Evolutionary conservation across 2,329 filamentous ascomycete genomes (phyloP).

Genomic region (Incumbomyces delicatus): DNA sequence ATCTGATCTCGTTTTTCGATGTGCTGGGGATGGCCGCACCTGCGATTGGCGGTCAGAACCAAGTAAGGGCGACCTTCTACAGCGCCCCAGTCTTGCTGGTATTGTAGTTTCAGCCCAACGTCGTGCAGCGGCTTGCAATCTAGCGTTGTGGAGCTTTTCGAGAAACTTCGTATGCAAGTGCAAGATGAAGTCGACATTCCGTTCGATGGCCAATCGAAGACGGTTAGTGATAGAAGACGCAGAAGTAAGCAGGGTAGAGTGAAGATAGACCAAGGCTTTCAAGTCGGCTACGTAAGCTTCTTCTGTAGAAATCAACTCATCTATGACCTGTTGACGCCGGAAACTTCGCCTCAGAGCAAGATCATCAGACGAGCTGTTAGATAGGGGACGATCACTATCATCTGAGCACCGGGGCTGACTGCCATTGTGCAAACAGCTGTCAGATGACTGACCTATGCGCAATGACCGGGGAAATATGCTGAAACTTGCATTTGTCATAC

Average conservation of each 20-base stretch:
- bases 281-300: conserved; percentile 81
- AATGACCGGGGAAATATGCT: conserved; percentile 58
- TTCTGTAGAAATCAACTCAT: conserved; percentile 79
- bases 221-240: conserved; percentile 55
- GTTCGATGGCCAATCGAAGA: conserved; percentile 63
- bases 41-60: conserved; percentile 26
- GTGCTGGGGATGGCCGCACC: conserved; percentile 6
- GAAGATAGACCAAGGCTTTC: conserved; percentile 73
- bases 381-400: conserved; percentile 43
- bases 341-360: conserved; percentile 61
- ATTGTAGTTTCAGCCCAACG: conserved; percentile 20
- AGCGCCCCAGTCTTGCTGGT: conserved; percentile 14
- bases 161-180: conserved; percentile 76
- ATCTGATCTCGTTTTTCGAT: conserved; percentile 11
- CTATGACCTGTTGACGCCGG: conserved; percentile 67
- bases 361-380: conserved; percentile 50
- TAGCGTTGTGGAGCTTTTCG: conserved; percentile 55
- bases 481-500: conserved; percentile 62
- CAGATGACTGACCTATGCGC: conserved; percentile 50
- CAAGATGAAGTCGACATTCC: conserved; percentile 69
- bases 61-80: conserved; percentile 12
- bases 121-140: conserved; percentile 15
- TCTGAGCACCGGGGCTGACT: conserved; percentile 49
- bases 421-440: conserved; percentile 53
- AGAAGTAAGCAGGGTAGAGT: conserved; percentile 65